phyloP scores from a whole-genome alignment of 2,329 filamentous ascomycete species.

The Talaromyces marneffei region DNA sequence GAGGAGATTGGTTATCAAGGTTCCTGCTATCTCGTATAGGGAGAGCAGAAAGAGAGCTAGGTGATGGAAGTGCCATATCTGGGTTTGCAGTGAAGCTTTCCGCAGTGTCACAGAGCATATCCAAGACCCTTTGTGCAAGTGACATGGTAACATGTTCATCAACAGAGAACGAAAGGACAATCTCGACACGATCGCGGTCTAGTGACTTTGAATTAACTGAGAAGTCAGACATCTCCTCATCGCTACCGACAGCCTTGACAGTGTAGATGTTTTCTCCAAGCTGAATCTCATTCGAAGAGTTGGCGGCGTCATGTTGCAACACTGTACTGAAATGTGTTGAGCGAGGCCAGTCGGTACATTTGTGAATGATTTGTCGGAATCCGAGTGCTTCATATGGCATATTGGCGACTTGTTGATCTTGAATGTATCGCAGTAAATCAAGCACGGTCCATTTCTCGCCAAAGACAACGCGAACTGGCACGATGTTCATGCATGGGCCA shows the following conservation, averaged over 20 bases:
- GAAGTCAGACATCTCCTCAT: constrained; percentile 38
- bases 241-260: constrained; percentile 35
- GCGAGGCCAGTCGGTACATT: constrained; percentile 38
- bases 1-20: constrained; percentile 14
- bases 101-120: constrained; percentile 37
- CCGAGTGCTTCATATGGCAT: constrained; percentile 53
- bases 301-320: constrained; percentile 36
- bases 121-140: constrained; percentile 33
- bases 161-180: constrained; percentile 35
- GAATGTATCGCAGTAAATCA: constrained; percentile 50
- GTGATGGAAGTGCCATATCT: constrained; percentile 29
- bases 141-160: constrained; percentile 29
- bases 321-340: constrained; percentile 39
- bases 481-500: constrained; percentile 63
- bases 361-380: constrained; percentile 48
- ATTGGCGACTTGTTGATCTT: constrained; percentile 54
- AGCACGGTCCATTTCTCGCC: constrained; percentile 45
- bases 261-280: constrained; percentile 35
- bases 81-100: constrained; percentile 34
- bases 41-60: constrained; percentile 27
- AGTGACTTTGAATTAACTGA: constrained; percentile 35
- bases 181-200: constrained; percentile 28
- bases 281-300: constrained; percentile 31
- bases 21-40: constrained; percentile 28
- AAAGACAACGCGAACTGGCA: constrained; percentile 58